Evolutionary conservation across 2,329 filamentous ascomycete genomes (phyloP).

Genomic region (Elsinoe batatas): DNA sequence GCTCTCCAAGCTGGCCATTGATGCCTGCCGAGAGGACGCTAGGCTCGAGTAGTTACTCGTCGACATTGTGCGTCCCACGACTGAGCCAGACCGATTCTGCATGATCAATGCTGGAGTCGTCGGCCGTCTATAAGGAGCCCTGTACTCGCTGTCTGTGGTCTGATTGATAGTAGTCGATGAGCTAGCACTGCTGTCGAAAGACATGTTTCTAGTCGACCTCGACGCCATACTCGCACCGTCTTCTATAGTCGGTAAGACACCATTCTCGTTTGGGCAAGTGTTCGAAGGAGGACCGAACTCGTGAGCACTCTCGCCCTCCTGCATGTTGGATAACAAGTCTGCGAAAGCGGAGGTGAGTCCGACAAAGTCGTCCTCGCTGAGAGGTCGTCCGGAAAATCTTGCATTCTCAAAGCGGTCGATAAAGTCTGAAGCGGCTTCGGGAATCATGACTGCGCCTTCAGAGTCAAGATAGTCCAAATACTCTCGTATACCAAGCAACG

Average conservation of each 20-base stretch:
- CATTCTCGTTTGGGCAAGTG: not conserved
- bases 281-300: not conserved
- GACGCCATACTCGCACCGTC: not conserved
- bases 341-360: slow-evolving; percentile 77
- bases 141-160: not conserved
- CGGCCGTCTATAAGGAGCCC: not conserved
- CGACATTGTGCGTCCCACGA: not conserved
- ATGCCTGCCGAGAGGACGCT: not conserved
- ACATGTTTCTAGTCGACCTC: not conserved
- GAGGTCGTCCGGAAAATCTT: slow-evolving; percentile 63
- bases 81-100: not conserved
- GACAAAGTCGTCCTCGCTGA: slow-evolving; percentile 63
- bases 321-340: slow-evolving; percentile 66
- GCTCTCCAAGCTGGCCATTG: slow-evolving; percentile 6
- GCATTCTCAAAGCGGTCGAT: slow-evolving; percentile 70
- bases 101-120: not conserved
- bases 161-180: not conserved
- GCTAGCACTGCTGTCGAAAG: not conserved
- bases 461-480: slow-evolving; percentile 64
- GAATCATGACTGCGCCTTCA: slow-evolving; percentile 52
- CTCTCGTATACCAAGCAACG: slow-evolving; percentile 63
- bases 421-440: slow-evolving; percentile 49
- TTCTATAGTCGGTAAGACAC: not conserved
- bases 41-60: not conserved
- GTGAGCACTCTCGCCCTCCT: slow-evolving; percentile 17